Conservation (phyloP, 371 early-diverging fungal species). For the Rhizopus stolonifer region DNA sequence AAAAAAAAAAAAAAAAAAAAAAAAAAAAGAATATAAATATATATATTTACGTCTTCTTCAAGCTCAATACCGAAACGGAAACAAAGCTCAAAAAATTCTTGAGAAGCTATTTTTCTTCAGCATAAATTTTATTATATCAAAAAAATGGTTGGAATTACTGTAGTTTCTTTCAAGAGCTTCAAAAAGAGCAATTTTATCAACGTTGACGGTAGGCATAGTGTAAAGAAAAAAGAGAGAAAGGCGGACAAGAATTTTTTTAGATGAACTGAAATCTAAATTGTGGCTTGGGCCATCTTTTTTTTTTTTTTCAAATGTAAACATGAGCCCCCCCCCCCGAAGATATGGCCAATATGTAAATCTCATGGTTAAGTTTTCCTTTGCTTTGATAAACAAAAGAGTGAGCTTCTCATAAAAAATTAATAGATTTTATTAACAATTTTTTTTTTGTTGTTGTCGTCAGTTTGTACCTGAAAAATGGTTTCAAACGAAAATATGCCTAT, state of each 20-base stretch:
- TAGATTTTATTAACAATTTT: too few species aligned
- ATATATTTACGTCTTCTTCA: conserved; percentile 87
- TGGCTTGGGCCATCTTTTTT: background rate
- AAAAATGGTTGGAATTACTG: conserved; percentile 50
- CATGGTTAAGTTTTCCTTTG: too few species aligned
- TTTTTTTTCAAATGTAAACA: background rate
- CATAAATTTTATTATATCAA: background rate
- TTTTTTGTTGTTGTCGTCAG: too few species aligned
- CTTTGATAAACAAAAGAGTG: too few species aligned
- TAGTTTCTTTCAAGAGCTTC: conserved; percentile 77
- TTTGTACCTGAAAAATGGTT: too few species aligned
- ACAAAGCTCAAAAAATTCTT: conserved; percentile 95
- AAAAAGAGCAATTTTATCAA: conserved; percentile 89
- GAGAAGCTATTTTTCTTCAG: conserved; percentile 51
- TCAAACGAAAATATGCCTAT: too few species aligned
- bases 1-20: conserved; percentile 57
- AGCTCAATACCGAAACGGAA: conserved; percentile 99
- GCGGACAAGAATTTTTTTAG: background rate
- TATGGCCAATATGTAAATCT: too few species aligned
- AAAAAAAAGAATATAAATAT: background rate
- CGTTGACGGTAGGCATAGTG: conserved; percentile 91
- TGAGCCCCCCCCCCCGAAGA: too few species aligned
- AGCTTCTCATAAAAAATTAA: too few species aligned
- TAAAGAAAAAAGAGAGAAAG: conserved; percentile 3
- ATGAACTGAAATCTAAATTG: background rate